phyloP scores from a whole-genome alignment of 139 green algal genomes.

The Coelastrella sp. region DNA sequence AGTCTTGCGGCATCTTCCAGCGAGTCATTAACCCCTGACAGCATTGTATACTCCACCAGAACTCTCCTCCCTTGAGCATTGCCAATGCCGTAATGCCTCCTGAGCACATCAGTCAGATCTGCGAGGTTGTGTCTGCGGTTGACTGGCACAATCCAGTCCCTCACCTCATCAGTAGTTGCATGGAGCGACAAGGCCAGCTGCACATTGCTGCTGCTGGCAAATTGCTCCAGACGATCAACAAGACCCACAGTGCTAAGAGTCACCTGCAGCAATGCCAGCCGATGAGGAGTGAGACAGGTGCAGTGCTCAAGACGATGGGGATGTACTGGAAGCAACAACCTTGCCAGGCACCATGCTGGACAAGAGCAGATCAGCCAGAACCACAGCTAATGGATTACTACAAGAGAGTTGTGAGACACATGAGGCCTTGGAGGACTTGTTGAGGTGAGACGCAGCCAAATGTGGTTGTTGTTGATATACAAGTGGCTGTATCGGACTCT shows the following conservation, averaged over 20 bases:
- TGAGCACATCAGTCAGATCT: conserved; percentile 65
- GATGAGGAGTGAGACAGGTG: not conserved
- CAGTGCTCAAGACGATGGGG: not conserved
- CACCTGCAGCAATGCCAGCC: conserved; percentile 52
- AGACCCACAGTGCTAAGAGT: conserved; percentile 92
- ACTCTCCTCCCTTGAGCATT: conserved; percentile 56
- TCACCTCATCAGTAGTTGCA: conserved; percentile 89
- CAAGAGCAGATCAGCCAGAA: not conserved
- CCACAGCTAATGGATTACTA: too few relatives aligned
- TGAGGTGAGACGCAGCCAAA: too few relatives aligned
- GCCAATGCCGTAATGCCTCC: conserved; percentile 59
- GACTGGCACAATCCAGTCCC: conserved; percentile 90
- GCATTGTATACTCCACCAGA: conserved; percentile 95
- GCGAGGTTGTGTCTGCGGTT: conserved; percentile 83
- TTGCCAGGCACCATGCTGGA: too few relatives aligned
- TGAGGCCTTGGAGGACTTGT: too few relatives aligned
- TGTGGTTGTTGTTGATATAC: too few relatives aligned
- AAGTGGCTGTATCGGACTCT: not conserved
- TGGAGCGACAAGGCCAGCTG: conserved; percentile 92
- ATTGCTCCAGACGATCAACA: conserved; percentile 82
- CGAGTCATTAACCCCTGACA: conserved; percentile 88
- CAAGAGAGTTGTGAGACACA: too few relatives aligned
- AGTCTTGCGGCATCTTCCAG: conserved; percentile 78
- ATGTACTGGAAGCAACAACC: not conserved
- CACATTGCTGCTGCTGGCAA: conserved; percentile 60